Conservation (phyloP, 2,329 filamentous ascomycete genomes). For the Rutstroemia sp. region DNA sequence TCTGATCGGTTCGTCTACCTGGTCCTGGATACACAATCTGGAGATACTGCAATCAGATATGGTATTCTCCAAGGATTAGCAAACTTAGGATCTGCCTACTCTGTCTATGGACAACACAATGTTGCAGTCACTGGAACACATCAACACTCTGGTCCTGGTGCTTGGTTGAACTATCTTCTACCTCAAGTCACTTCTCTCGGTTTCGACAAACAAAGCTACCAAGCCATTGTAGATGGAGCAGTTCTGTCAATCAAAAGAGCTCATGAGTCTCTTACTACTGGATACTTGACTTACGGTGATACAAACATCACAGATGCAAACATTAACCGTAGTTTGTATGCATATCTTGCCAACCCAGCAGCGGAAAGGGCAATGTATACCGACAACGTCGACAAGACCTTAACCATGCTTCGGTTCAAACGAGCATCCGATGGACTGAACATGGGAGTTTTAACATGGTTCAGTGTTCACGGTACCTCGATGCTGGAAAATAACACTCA, state of each 20-base stretch:
- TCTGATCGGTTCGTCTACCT: slow-evolving; percentile 75
- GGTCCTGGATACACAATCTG: slow-evolving; percentile 76
- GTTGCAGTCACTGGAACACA: slow-evolving; percentile 88
- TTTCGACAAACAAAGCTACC: slow-evolving; percentile 77
- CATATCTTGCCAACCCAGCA: slow-evolving; percentile 78
- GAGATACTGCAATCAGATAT: slow-evolving; percentile 79
- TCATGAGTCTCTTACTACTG: slow-evolving; percentile 59
- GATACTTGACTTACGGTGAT: slow-evolving; percentile 62
- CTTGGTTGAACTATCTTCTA: slow-evolving; percentile 87
- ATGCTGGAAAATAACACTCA: slow-evolving; percentile 87
- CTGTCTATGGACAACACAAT: slow-evolving; percentile 69
- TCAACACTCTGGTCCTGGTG: slow-evolving; percentile 82
- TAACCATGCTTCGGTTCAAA: slow-evolving; percentile 75
- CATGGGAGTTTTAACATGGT: slow-evolving; percentile 83
- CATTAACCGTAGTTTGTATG: slow-evolving; percentile 80
- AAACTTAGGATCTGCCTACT: slow-evolving; percentile 62
- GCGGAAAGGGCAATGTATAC: slow-evolving; percentile 65
- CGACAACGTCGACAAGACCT: slow-evolving; percentile 56
- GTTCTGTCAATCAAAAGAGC: slow-evolving; percentile 74
- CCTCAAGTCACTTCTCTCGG: slow-evolving; percentile 84
- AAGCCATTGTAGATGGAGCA: slow-evolving; percentile 83
- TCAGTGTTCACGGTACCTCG: slow-evolving; percentile 70
- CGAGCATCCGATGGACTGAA: slow-evolving; percentile 66
- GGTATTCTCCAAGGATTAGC: slow-evolving; percentile 74
- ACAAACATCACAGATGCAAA: slow-evolving; percentile 68